A percentile compares a stretch with the other conserved stretches of the same genome.
phyloP scores from a whole-genome alignment of 208 protist genomes.

The Acanthamoeba castellanii region DNA sequence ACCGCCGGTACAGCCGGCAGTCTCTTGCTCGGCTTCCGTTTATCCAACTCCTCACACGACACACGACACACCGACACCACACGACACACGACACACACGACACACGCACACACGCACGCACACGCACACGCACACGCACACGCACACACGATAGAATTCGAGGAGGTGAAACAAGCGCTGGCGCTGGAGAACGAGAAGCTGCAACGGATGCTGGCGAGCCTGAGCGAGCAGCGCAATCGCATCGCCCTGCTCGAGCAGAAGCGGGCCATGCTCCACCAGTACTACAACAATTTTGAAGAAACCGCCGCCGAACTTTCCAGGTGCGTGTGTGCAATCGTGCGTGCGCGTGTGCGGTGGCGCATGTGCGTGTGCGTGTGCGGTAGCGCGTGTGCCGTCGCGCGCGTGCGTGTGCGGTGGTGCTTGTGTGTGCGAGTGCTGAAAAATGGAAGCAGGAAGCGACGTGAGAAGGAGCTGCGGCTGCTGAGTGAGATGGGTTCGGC shows the following conservation, averaged over 20 bases:
- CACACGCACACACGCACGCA: background rate
- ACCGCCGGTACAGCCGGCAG: conserved; percentile 56
- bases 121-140: background rate
- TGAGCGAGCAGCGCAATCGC: conserved; percentile 35
- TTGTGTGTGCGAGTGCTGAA: background rate
- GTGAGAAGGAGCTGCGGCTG: background rate
- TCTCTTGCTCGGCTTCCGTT: no score
- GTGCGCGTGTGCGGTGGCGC: no score
- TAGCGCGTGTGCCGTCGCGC: background rate
- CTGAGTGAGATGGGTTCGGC: conserved; percentile 5
- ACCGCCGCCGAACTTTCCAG: background rate
- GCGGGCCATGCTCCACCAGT: conserved; percentile 48
- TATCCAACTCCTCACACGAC: no score
- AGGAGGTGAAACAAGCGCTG: conserved; percentile 54
- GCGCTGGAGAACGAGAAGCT: conserved; percentile 46
- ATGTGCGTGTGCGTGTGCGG: background rate
- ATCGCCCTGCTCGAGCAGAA: conserved; percentile 55
- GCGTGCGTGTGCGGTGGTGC: background rate
- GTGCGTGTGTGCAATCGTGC: no score
- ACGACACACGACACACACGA: no score
- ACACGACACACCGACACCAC: no score
- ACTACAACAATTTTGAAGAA: conserved; percentile 42
- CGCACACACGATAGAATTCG: no score
- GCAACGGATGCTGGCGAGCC: background rate
- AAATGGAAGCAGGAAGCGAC: background rate